phyloP scores from a whole-genome alignment of 225 moss, liverwort and hornwort species.

The Ulota crispa region DNA sequence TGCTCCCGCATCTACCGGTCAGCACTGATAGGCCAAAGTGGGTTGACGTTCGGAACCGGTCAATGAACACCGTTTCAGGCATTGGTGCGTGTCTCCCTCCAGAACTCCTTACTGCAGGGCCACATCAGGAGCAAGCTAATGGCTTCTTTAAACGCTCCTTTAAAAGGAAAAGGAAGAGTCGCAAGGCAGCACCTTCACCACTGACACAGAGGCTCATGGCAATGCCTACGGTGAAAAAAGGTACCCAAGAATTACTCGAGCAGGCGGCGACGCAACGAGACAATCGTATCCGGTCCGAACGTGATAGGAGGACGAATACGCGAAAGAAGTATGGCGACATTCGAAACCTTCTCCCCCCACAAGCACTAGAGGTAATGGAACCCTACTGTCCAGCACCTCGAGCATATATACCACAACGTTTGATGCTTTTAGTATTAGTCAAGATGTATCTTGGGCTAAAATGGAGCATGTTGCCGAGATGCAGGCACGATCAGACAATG shows the following conservation, averaged over 20 bases:
- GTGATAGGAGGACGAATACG: neutral
- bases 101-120: too few species aligned
- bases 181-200: neutral
- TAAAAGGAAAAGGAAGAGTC: neutral
- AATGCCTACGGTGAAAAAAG: neutral
- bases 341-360: neutral
- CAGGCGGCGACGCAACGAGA: neutral
- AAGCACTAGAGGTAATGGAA: neutral
- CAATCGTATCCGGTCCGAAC: neutral
- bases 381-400: neutral
- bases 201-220: neutral
- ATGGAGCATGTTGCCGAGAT: neutral
- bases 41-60: neutral
- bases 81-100: too few species aligned
- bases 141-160: too few species aligned
- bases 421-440: neutral
- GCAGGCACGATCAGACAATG: neutral
- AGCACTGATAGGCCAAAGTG: neutral
- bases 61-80: neutral
- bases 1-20: neutral
- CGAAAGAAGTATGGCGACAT: neutral
- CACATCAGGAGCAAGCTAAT: neutral
- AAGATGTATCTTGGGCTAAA: neutral
- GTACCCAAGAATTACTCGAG: neutral
- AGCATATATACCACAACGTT: too few species aligned